Percentiles rank a stretch among this genome's conserved stretches.
Evolutionary conservation across 805 yeast genomes (phyloP).

Genomic region (Ogataea philodendri): DNA sequence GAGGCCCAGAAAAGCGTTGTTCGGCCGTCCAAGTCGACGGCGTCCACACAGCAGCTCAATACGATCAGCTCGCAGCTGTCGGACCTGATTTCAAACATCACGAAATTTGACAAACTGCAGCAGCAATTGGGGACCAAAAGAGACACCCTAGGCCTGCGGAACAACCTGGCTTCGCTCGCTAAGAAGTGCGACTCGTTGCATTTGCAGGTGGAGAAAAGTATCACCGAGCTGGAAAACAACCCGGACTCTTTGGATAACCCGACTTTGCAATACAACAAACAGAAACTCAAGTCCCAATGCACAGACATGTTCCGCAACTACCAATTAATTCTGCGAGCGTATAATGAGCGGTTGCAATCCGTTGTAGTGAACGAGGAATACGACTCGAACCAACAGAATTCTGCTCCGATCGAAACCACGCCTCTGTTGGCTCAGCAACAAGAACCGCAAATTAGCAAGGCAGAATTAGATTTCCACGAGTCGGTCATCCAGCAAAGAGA

Average conservation of each 20-base stretch:
- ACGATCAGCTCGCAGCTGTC: conserved; percentile 21
- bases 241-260: conserved; percentile 6
- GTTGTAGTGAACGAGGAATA: conserved; percentile 34
- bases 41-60: conserved; percentile 14
- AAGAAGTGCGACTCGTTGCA: conserved; percentile 19
- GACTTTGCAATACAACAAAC: conserved; percentile 40
- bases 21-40: neutral
- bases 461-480: conserved; percentile 62
- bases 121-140: conserved; percentile 52
- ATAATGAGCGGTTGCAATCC: conserved; percentile 47
- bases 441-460: conserved; percentile 28
- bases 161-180: conserved; percentile 30
- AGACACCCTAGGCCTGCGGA: conserved; percentile 41
- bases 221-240: conserved; percentile 16
- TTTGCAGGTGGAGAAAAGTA: conserved; percentile 15
- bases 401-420: conserved; percentile 17
- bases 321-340: conserved; percentile 42
- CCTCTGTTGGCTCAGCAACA: conserved; percentile 30
- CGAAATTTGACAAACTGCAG: conserved; percentile 47
- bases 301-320: conserved; percentile 48
- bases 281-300: conserved; percentile 57
- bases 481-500: conserved; percentile 70
- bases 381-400: conserved; percentile 19
- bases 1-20: conserved; percentile 42
- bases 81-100: conserved; percentile 40